Conservation (phyloP, 2,329 filamentous ascomycete species). For the Hymenoscyphus repandus region DNA sequence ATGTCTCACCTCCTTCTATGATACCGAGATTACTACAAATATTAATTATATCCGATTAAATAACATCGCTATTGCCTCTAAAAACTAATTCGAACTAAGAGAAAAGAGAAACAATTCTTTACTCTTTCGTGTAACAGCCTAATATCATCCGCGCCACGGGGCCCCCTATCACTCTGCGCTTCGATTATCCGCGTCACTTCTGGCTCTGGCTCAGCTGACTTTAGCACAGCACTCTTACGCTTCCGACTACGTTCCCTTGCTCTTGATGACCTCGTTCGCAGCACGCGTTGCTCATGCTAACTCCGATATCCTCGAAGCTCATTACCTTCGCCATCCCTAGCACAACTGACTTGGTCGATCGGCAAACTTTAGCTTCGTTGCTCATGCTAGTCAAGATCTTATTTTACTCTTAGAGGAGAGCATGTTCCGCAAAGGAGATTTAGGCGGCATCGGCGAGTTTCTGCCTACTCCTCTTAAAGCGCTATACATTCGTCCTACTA, state of each 20-base stretch:
- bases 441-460: background rate
- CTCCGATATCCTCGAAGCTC: slow-evolving; percentile 31
- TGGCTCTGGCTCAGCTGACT: background rate
- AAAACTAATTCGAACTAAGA: too few relatives aligned
- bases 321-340: slow-evolving; percentile 14
- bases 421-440: background rate
- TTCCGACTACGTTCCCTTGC: slow-evolving; percentile 14
- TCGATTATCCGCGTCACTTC: background rate
- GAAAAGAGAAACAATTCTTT: too few relatives aligned
- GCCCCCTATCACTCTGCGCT: too few relatives aligned
- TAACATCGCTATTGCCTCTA: too few relatives aligned
- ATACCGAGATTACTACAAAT: too few relatives aligned
- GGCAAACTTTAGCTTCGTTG: background rate
- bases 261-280: slow-evolving; percentile 13
- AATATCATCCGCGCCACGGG: too few relatives aligned
- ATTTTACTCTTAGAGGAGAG: background rate
- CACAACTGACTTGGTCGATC: background rate
- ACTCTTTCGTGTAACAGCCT: too few relatives aligned
- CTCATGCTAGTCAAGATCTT: background rate
- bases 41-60: too few relatives aligned
- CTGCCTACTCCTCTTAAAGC: background rate
- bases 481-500: background rate
- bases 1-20: too few relatives aligned
- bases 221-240: slow-evolving; percentile 6
- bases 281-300: slow-evolving; percentile 15